Evolutionary conservation across 306 rosid species (phyloP).

Genomic region (Gastrolobium bilobum): DNA sequence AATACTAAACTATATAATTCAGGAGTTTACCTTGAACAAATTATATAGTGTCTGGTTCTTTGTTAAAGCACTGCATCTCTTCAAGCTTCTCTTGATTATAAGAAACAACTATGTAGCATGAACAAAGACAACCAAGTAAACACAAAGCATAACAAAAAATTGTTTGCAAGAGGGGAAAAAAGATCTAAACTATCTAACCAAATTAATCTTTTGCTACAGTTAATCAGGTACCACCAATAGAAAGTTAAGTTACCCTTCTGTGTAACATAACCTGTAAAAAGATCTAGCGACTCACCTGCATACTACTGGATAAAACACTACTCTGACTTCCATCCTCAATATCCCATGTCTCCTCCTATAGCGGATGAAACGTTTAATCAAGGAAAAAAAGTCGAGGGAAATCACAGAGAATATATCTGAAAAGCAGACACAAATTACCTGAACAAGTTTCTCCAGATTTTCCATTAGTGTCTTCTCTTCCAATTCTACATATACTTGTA

Average conservation of each 20-base stretch:
- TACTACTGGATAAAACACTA: slow-evolving; percentile 94
- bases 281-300: slow-evolving; percentile 74
- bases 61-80: slow-evolving; percentile 96
- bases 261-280: slow-evolving; percentile 23
- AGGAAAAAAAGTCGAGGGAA: slow-evolving; percentile 16
- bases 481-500: slow-evolving; percentile 85
- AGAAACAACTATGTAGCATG: slow-evolving; percentile 82
- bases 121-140: slow-evolving; percentile 44
- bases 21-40: slow-evolving; percentile 83
- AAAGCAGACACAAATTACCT: slow-evolving; percentile 64
- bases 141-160: slow-evolving; percentile 24
- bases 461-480: slow-evolving; percentile 99
- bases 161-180: background rate
- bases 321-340: slow-evolving; percentile 98
- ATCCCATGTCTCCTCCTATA: slow-evolving; percentile 98
- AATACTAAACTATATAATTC: slow-evolving; percentile 28
- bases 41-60: slow-evolving; percentile 95
- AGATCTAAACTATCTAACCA: slow-evolving; percentile 26
- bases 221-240: slow-evolving; percentile 15
- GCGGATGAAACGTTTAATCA: slow-evolving; percentile 42
- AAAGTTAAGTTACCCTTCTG: slow-evolving; percentile 14
- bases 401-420: slow-evolving; percentile 35
- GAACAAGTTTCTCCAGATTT: slow-evolving; percentile 94
- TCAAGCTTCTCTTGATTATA: slow-evolving; percentile 97
- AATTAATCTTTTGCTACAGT: slow-evolving; percentile 21